phyloP scores from a whole-genome alignment of 805 yeast genomes.

The Brettanomyces sp. region DNA sequence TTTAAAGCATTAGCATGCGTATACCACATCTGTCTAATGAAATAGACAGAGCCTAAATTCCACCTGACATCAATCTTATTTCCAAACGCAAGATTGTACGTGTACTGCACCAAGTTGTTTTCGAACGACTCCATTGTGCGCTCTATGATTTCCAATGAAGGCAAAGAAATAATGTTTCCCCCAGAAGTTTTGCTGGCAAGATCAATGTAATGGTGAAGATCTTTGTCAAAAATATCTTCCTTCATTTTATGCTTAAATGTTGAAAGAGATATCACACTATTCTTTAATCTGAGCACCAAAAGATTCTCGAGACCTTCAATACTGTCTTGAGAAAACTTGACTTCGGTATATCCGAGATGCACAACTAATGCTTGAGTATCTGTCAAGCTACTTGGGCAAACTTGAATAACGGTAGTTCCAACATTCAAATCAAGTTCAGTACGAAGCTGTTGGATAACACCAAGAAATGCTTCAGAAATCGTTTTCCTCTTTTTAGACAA shows the following conservation, averaged over 20 bases:
- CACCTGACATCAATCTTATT: slow-evolving; percentile 88
- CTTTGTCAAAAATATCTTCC: slow-evolving; percentile 26
- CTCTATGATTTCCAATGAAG: slow-evolving; percentile 69
- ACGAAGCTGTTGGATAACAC: slow-evolving; percentile 36
- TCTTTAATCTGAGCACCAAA: slow-evolving; percentile 50
- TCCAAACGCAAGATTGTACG: slow-evolving; percentile 66
- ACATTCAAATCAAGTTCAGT: slow-evolving; percentile 60
- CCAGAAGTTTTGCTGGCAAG: slow-evolving; percentile 58
- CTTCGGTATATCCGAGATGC: slow-evolving; percentile 45
- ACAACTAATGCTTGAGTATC: slow-evolving; percentile 70
- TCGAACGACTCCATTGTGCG: slow-evolving; percentile 53
- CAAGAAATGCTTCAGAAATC: slow-evolving; percentile 12
- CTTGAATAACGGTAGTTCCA: slow-evolving; percentile 47
- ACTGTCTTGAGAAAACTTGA: slow-evolving; percentile 40
- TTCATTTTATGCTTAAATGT: slow-evolving; percentile 43
- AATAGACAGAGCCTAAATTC: slow-evolving; percentile 88
- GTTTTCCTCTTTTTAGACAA: too few species aligned
- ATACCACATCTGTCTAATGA: slow-evolving; percentile 87
- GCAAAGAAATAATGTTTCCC: slow-evolving; percentile 73
- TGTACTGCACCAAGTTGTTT: slow-evolving; percentile 51
- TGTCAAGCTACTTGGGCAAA: slow-evolving; percentile 74
- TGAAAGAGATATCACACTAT: slow-evolving; percentile 61
- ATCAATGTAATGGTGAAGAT: slow-evolving; percentile 45
- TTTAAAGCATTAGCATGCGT: slow-evolving; percentile 69
- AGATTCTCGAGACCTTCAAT: slow-evolving; percentile 41